phyloP scores from a whole-genome alignment of 2,329 filamentous ascomycete genomes.

The Fusarium staphyleae region DNA sequence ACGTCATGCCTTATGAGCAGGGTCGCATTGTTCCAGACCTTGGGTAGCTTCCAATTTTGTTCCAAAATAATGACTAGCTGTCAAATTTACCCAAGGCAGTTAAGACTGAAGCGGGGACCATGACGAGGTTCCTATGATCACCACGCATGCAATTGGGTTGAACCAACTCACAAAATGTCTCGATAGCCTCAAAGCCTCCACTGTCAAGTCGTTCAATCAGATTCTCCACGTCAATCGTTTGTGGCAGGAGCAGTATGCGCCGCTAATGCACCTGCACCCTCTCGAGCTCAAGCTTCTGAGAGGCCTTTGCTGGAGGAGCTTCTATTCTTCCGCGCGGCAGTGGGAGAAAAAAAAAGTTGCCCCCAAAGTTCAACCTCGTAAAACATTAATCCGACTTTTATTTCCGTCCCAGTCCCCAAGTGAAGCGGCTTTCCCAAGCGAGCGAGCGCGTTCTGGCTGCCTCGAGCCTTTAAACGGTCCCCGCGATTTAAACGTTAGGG shows the following conservation, averaged over 20 bases:
- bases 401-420: not conserved
- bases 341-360: conserved; percentile 15
- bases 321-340: conserved; percentile 34
- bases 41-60: conserved; percentile 21
- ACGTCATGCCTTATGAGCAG: conserved; percentile 28
- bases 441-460: conserved; percentile 11
- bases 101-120: conserved; percentile 6
- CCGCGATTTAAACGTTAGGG: conserved; percentile 6
- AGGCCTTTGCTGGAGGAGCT: conserved; percentile 36
- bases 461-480: conserved; percentile 2
- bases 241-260: conserved; percentile 18
- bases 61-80: conserved; percentile 27
- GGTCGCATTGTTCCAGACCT: conserved; percentile 17
- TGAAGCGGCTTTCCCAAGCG: conserved; percentile 6
- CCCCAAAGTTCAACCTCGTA: conserved; percentile 3
- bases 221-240: conserved; percentile 3
- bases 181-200: conserved; percentile 5
- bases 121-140: conserved; percentile 23
- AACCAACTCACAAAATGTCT: conserved; percentile 9
- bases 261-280: conserved; percentile 29
- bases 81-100: conserved; percentile 24
- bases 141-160: conserved; percentile 3
- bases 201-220: conserved; percentile 5
- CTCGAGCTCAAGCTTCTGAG: conserved; percentile 9
- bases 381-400: conserved; percentile 9